These are phyloP conservation scores for Dendrobium chrysotoxum DNA, from an alignment of 106 monocot species.

Conservation along the genomic window DNA sequence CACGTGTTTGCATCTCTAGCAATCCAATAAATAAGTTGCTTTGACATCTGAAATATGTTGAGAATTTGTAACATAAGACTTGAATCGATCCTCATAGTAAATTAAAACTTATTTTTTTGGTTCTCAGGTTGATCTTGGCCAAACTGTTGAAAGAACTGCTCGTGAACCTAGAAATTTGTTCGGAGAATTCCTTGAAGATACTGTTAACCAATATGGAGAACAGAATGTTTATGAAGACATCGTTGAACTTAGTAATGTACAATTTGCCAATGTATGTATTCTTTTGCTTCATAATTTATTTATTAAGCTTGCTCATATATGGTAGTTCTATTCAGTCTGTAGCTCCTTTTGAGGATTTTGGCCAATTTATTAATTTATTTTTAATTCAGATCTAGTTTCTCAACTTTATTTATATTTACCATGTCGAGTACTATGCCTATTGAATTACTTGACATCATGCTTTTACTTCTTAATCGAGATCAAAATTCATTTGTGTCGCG, in stretches of 20 bases:
- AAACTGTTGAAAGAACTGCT: constrained; percentile 26
- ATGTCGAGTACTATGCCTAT: too few species aligned
- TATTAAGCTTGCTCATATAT: not conserved
- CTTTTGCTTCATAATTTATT: not conserved
- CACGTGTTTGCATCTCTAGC: too few species aligned
- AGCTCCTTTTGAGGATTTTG: too few species aligned
- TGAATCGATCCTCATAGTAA: not conserved
- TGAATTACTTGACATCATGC: too few species aligned
- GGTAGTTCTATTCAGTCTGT: not conserved
- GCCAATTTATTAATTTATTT: too few species aligned
- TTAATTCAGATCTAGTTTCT: too few species aligned
- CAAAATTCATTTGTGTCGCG: too few species aligned
- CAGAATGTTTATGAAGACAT: constrained; percentile 21
- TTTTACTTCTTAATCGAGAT: too few species aligned
- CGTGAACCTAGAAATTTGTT: constrained; percentile 45
- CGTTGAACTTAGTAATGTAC: constrained; percentile 22
- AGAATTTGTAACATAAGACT: not conserved
- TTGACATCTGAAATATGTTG: not conserved
- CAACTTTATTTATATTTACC: too few species aligned
- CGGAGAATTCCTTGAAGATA: constrained; percentile 37
- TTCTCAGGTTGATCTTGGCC: constrained; percentile 36
- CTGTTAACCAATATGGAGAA: constrained; percentile 19
- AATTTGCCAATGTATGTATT: constrained; percentile 32
- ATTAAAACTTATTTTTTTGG: not conserved
- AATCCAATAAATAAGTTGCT: not conserved